These are phyloP conservation scores for Penicillium steckii DNA, from an alignment of 495 filamentous ascomycete species.

Conservation along the genomic window DNA sequence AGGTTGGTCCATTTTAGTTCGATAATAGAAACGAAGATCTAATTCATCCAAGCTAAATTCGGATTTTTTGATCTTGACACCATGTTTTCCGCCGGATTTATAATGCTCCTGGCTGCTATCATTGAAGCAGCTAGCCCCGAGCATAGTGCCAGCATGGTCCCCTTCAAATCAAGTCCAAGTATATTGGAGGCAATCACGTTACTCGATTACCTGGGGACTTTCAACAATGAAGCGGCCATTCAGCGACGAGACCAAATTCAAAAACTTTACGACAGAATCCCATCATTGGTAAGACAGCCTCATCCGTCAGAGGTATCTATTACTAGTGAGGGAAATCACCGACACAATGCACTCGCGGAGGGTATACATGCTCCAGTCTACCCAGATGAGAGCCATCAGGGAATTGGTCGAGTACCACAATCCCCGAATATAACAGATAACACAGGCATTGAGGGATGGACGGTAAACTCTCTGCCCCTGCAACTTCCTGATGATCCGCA, in stretches of 20 bases:
- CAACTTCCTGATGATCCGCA: slow-evolving; percentile 3
- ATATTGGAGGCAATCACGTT: neutral
- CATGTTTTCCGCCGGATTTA: slow-evolving; percentile 8
- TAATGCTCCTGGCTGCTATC: slow-evolving; percentile 3
- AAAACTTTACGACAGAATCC: neutral
- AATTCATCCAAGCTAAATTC: slow-evolving; percentile 2
- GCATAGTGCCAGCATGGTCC: neutral
- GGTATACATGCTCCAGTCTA: neutral
- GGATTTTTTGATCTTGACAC: slow-evolving; percentile 9
- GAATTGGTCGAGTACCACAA: neutral
- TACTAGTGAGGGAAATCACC: neutral
- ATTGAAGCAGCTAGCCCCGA: slow-evolving; percentile 1
- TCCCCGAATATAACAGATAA: neutral
- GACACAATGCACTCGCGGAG: neutral
- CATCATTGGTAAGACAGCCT: neutral
- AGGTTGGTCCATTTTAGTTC: neutral
- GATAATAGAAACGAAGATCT: neutral
- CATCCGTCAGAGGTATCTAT: neutral
- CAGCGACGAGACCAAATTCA: slow-evolving; percentile 3
- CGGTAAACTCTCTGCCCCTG: neutral
- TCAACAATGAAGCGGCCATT: slow-evolving; percentile 3
- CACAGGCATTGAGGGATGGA: neutral
- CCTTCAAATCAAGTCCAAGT: neutral
- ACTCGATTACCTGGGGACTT: neutral
- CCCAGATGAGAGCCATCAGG: neutral